Evolutionary conservation across 2,329 filamentous ascomycete species (phyloP).

Genomic region (Penicillium crustosum): DNA sequence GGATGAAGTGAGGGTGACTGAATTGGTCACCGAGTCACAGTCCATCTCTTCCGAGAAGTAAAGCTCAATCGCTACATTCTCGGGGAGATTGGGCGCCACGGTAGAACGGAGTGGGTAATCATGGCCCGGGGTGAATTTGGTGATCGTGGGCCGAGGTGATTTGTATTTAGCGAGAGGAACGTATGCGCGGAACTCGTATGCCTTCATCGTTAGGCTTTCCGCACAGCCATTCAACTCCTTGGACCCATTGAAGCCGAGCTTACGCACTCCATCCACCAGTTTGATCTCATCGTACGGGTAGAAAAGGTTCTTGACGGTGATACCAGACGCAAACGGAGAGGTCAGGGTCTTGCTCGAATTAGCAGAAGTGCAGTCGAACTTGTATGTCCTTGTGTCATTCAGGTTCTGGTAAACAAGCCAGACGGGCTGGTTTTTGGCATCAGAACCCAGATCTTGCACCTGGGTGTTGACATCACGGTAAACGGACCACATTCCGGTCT

Average conservation of each 20-base stretch:
- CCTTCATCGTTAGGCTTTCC: conserved; percentile 51
- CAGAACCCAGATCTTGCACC: conserved; percentile 51
- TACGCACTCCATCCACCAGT: conserved; percentile 47
- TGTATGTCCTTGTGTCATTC: conserved; percentile 52
- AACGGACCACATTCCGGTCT: conserved; percentile 62
- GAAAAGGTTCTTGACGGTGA: conserved; percentile 62
- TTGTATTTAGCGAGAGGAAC: conserved; percentile 54
- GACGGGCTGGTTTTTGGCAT: conserved; percentile 45
- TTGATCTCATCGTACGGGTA: conserved; percentile 58
- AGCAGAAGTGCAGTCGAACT: conserved; percentile 55
- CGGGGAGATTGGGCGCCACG: conserved; percentile 40
- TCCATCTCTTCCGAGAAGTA: conserved; percentile 62
- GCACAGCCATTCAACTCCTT: conserved; percentile 56
- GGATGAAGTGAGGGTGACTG: conserved; percentile 54
- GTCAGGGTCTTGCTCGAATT: conserved; percentile 52
- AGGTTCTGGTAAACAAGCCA: conserved; percentile 49
- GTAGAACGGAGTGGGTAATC: conserved; percentile 57
- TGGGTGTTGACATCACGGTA: conserved; percentile 50
- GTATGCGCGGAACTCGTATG: conserved; percentile 61
- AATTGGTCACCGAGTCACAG: conserved; percentile 54
- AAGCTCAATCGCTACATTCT: conserved; percentile 50
- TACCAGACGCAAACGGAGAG: conserved; percentile 55
- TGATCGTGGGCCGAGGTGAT: conserved; percentile 57
- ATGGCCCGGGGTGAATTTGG: conserved; percentile 60
- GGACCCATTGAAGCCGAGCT: conserved; percentile 50